phyloP scores from a whole-genome alignment of 768 basidiomycete species.

The Coprinellus micaceus region DNA sequence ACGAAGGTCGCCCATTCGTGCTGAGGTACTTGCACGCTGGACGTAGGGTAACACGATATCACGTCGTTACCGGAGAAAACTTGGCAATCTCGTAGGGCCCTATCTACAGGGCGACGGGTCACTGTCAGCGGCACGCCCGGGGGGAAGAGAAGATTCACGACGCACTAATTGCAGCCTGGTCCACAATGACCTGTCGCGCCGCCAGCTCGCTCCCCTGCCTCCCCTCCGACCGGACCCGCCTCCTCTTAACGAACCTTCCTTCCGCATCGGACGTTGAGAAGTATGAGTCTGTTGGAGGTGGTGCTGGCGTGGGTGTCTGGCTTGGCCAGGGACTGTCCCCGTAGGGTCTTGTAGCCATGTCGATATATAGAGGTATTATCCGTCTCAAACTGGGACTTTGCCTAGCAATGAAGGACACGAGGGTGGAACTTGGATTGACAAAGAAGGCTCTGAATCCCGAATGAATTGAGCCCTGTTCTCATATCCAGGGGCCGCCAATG shows the following conservation, averaged over 20 bases:
- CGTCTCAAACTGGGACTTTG: neutral
- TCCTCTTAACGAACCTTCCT: slow-evolving; percentile 15
- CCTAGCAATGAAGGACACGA: neutral
- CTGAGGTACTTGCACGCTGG: slow-evolving; percentile 58
- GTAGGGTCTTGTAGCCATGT: slow-evolving; percentile 13
- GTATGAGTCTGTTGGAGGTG: slow-evolving; percentile 6
- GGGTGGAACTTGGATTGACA: slow-evolving; percentile 1
- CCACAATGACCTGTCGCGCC: slow-evolving; percentile 37
- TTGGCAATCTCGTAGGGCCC: slow-evolving; percentile 52
- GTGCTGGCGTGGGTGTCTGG: slow-evolving; percentile 12
- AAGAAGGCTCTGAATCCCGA: slow-evolving; percentile 2
- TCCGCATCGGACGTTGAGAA: slow-evolving; percentile 9
- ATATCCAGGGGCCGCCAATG: slow-evolving; percentile 1
- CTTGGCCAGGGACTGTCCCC: slow-evolving; percentile 15
- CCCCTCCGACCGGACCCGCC: slow-evolving; percentile 6
- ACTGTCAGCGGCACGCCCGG: slow-evolving; percentile 7
- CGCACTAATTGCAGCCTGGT: slow-evolving; percentile 32
- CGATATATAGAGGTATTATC: neutral
- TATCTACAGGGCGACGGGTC: slow-evolving; percentile 14
- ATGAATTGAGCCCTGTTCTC: slow-evolving; percentile 1
- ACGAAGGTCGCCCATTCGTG: slow-evolving; percentile 73
- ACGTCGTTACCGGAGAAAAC: slow-evolving; percentile 62
- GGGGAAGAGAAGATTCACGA: slow-evolving; percentile 8
- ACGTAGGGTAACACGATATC: slow-evolving; percentile 72
- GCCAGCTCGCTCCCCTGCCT: slow-evolving; percentile 15